These are phyloP conservation scores for Syzygium oleosum DNA, from an alignment of 345 rosid species.

Conservation along the genomic window DNA sequence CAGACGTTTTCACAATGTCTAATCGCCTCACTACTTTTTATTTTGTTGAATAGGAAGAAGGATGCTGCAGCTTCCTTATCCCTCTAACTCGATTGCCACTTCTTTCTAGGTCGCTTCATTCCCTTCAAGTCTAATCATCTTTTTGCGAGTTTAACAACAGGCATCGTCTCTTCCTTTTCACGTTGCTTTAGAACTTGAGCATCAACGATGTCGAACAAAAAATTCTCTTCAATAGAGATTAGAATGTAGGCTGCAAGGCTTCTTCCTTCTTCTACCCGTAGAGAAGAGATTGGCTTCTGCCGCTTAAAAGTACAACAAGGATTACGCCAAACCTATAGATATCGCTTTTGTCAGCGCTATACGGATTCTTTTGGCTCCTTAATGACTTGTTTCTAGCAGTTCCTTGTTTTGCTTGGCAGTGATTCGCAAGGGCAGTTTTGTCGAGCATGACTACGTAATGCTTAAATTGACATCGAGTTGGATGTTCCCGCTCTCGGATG, in stretches of 20 bases:
- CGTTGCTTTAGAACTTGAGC: background rate
- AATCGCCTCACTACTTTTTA: background rate
- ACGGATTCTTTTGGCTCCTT: background rate
- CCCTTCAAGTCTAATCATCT: background rate
- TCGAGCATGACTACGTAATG: conserved; percentile 58
- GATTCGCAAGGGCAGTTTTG: conserved; percentile 76
- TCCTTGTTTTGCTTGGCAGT: conserved; percentile 19
- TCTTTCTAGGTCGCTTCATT: background rate
- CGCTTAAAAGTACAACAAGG: background rate
- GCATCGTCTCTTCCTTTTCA: background rate
- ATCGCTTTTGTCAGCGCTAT: background rate
- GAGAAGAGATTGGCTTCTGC: background rate
- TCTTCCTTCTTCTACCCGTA: background rate
- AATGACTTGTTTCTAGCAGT: background rate
- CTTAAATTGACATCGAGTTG: background rate
- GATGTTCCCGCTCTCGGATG: background rate
- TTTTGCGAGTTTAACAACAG: background rate
- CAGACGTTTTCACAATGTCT: background rate
- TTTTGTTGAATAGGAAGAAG: background rate
- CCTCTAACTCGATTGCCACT: background rate
- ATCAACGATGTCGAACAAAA: background rate
- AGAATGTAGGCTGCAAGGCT: background rate
- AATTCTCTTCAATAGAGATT: background rate
- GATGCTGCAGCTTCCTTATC: background rate
- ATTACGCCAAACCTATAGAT: background rate